Conservation (phyloP, 2,329 filamentous ascomycete species). For the Calonectria ilicicola region DNA sequence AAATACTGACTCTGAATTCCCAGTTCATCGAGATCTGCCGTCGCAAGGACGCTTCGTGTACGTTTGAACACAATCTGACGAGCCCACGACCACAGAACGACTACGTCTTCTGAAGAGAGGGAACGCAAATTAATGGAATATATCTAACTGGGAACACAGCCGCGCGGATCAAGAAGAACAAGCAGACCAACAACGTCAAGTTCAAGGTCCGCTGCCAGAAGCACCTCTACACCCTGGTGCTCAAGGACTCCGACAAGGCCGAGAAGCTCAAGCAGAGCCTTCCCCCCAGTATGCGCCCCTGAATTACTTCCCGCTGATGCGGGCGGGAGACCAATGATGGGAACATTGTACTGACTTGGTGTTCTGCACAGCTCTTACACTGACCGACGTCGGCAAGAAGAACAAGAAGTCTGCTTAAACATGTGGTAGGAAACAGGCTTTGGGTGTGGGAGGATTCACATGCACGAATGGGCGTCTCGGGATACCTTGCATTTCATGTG, state of each 20-base stretch:
- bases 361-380: constrained; percentile 58
- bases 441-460: constrained; percentile 49
- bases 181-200: constrained; percentile 92
- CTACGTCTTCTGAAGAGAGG: constrained; percentile 25
- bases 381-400: constrained; percentile 70
- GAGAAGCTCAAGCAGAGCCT: constrained; percentile 99
- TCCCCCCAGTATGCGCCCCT: constrained; percentile 83
- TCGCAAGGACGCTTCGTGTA: constrained; percentile 99
- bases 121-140: constrained; percentile 20
- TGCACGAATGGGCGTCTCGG: constrained; percentile 67
- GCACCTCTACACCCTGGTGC: constrained; percentile 96
- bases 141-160: constrained; percentile 63
- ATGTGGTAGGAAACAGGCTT: constrained; percentile 39
- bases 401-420: constrained; percentile 46
- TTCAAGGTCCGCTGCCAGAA: constrained; percentile 99
- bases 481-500: constrained; percentile 65
- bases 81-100: constrained; percentile 6
- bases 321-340: neutral
- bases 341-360: constrained; percentile 17
- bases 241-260: constrained; percentile 99
- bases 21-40: constrained; percentile 99
- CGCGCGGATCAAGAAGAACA: constrained; percentile 96
- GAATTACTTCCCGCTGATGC: constrained; percentile 3
- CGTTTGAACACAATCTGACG: constrained; percentile 57
- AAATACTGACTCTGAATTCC: constrained; percentile 48